A percentile compares a stretch with the other conserved stretches of the same genome.
phyloP scores from a whole-genome alignment of 2,329 filamentous ascomycete genomes.

The Paracorniculantispora psalliotae region DNA sequence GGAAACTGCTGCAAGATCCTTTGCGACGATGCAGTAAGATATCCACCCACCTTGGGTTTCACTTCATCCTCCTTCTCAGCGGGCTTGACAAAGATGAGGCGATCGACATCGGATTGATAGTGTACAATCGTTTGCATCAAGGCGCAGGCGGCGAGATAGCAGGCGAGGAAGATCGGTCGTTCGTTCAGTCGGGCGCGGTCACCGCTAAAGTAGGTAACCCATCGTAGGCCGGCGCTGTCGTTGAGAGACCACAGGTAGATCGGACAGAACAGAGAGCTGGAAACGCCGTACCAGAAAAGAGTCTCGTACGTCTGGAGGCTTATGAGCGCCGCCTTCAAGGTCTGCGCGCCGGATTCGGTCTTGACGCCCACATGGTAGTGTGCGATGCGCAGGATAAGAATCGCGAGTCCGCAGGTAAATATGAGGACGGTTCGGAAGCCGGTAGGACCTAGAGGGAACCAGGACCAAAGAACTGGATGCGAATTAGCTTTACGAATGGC shows the following conservation, averaged over 20 bases:
- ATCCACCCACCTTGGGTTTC: constrained; percentile 21
- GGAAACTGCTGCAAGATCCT: constrained; percentile 36
- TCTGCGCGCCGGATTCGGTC: constrained; percentile 62
- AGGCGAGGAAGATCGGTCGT: constrained; percentile 73
- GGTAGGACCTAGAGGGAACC: constrained; percentile 74
- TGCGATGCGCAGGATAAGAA: constrained; percentile 82
- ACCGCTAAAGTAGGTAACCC: constrained; percentile 65
- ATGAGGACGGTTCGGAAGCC: constrained; percentile 71
- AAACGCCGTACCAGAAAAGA: constrained; percentile 69
- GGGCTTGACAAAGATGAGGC: constrained; percentile 40
- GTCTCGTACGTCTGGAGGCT: constrained; percentile 63
- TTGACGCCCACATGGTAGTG: constrained; percentile 72
- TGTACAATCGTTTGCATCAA: constrained; percentile 65
- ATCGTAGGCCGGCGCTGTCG: constrained; percentile 57
- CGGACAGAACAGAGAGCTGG: constrained; percentile 74
- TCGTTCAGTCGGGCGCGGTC: constrained; percentile 81
- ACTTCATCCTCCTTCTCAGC: constrained; percentile 18
- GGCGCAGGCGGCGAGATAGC: constrained; percentile 64
- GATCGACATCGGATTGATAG: constrained; percentile 68
- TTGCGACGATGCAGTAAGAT: constrained; percentile 29
- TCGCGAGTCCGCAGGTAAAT: constrained; percentile 67
- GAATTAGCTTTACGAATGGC: constrained; percentile 12
- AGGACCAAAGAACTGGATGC: constrained; percentile 70
- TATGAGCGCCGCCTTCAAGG: constrained; percentile 53
- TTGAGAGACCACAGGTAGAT: constrained; percentile 72